A percentile compares a stretch with the other conserved stretches of the same genome.
phyloP scores from a whole-genome alignment of 1,139 yeast genomes.

The Debaryomycetaceae sp. region DNA sequence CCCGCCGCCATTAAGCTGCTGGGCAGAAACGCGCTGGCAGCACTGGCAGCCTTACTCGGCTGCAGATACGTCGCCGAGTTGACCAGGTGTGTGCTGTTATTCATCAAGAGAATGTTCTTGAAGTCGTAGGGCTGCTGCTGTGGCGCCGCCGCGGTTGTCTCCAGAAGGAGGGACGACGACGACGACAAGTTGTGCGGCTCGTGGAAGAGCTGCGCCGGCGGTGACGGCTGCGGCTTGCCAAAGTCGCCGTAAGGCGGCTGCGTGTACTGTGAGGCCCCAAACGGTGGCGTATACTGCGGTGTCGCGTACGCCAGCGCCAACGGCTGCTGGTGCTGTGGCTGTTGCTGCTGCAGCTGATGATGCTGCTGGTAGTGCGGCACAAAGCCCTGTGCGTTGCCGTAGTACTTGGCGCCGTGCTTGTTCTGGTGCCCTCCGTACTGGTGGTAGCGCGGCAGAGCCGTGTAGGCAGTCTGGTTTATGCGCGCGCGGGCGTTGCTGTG shows the following conservation, averaged over 20 bases:
- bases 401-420: slow-evolving; percentile 4
- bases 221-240: slow-evolving; percentile 2
- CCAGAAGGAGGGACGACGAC: slow-evolving; percentile 8
- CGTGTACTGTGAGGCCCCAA: background rate
- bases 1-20: background rate
- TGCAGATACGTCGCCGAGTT: slow-evolving; percentile 18
- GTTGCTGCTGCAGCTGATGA: slow-evolving; percentile 10
- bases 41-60: slow-evolving; percentile 8
- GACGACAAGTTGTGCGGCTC: slow-evolving; percentile 6
- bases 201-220: slow-evolving; percentile 1
- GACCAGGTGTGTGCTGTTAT: slow-evolving; percentile 20
- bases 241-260: background rate
- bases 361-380: slow-evolving; percentile 10
- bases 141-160: slow-evolving; percentile 4
- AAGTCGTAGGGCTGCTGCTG: slow-evolving; percentile 9
- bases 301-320: slow-evolving; percentile 8
- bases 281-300: slow-evolving; percentile 7
- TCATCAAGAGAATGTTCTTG: slow-evolving; percentile 14
- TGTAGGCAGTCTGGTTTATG: slow-evolving; percentile 1
- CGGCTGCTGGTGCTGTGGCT: slow-evolving; percentile 11
- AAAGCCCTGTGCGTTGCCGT: slow-evolving; percentile 9
- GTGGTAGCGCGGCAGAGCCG: background rate
- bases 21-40: slow-evolving; percentile 6
- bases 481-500: slow-evolving; percentile 8
- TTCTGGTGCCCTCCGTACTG: background rate